These are phyloP conservation scores for Ramaria rubella DNA, from an alignment of 768 basidiomycete genomes.

Conservation along the genomic window DNA sequence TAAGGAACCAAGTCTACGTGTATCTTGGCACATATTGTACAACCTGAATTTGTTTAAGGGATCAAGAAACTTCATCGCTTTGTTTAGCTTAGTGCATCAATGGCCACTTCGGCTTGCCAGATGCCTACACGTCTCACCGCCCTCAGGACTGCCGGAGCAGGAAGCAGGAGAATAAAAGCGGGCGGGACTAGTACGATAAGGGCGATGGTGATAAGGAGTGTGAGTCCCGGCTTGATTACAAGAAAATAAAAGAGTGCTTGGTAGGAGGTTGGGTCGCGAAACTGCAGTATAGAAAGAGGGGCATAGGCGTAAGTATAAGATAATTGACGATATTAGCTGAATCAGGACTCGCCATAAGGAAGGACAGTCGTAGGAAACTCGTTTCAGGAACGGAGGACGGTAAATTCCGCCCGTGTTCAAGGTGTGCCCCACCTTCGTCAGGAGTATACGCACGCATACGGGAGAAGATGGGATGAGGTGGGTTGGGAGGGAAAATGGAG, in stretches of 20 bases:
- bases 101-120: slow-evolving; percentile 80
- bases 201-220: slow-evolving; percentile 52
- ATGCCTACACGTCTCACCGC: slow-evolving; percentile 59
- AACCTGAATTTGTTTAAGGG: too few relatives aligned
- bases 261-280: slow-evolving; percentile 75
- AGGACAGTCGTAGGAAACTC: slow-evolving; percentile 77
- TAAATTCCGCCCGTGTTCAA: slow-evolving; percentile 9
- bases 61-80: too few relatives aligned
- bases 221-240: slow-evolving; percentile 79
- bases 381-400: slow-evolving; percentile 42
- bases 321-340: neutral
- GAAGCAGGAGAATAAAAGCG: slow-evolving; percentile 50
- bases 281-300: slow-evolving; percentile 35
- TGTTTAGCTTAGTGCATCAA: slow-evolving; percentile 48
- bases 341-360: slow-evolving; percentile 60
- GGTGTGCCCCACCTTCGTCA: slow-evolving; percentile 40
- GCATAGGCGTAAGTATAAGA: neutral
- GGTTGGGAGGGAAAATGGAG: slow-evolving; percentile 54
- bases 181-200: slow-evolving; percentile 53
- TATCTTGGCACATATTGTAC: too few relatives aligned
- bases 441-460: slow-evolving; percentile 45
- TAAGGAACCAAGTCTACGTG: too few relatives aligned
- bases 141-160: slow-evolving; percentile 62
- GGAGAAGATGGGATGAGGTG: slow-evolving; percentile 72
- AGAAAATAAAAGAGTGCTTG: slow-evolving; percentile 86